phyloP scores from a whole-genome alignment of 2,329 filamentous ascomycete genomes.

The Paecilomyces sp. region DNA sequence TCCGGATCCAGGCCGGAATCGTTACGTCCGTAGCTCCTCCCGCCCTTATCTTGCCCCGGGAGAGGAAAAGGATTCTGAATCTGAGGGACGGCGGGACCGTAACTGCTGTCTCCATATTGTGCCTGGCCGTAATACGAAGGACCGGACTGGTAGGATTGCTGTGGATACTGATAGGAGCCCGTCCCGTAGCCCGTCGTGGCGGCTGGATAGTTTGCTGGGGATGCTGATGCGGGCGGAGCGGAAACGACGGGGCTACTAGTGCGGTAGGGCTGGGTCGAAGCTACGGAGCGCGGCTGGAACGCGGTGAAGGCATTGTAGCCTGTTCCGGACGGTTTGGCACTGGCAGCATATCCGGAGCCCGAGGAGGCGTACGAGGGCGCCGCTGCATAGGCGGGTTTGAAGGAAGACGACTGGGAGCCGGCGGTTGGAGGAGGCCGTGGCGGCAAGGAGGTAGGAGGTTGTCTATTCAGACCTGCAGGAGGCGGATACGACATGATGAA shows the following conservation, averaged over 20 bases:
- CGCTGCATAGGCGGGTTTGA: slow-evolving; percentile 49
- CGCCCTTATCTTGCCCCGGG: slow-evolving; percentile 44
- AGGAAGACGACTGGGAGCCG: slow-evolving; percentile 30
- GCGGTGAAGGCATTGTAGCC: slow-evolving; percentile 43
- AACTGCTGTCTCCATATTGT: slow-evolving; percentile 40
- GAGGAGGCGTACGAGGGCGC: slow-evolving; percentile 26
- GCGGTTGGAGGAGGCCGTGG: slow-evolving; percentile 64
- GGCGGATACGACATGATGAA: slow-evolving; percentile 76
- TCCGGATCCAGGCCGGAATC: slow-evolving; percentile 59
- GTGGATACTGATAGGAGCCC: slow-evolving; percentile 33
- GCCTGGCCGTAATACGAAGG: slow-evolving; percentile 42
- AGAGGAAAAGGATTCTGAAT: slow-evolving; percentile 76
- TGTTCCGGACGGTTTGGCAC: slow-evolving; percentile 14
- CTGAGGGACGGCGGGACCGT: slow-evolving; percentile 53
- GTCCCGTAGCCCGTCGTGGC: slow-evolving; percentile 36
- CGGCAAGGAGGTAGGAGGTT: slow-evolving; percentile 59
- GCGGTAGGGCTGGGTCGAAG: slow-evolving; percentile 34
- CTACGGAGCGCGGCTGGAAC: slow-evolving; percentile 56
- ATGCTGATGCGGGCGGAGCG: slow-evolving; percentile 26
- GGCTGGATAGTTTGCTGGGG: slow-evolving; percentile 25
- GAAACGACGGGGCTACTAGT: slow-evolving; percentile 30
- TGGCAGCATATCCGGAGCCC: slow-evolving; percentile 25
- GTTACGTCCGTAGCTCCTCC: slow-evolving; percentile 24
- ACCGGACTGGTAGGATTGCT: slow-evolving; percentile 23
- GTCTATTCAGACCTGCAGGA: slow-evolving; percentile 63